Base-by-base conservation (phyloP, 352 stramenopile genomes). In the Aphanomyces invadans region DNA sequence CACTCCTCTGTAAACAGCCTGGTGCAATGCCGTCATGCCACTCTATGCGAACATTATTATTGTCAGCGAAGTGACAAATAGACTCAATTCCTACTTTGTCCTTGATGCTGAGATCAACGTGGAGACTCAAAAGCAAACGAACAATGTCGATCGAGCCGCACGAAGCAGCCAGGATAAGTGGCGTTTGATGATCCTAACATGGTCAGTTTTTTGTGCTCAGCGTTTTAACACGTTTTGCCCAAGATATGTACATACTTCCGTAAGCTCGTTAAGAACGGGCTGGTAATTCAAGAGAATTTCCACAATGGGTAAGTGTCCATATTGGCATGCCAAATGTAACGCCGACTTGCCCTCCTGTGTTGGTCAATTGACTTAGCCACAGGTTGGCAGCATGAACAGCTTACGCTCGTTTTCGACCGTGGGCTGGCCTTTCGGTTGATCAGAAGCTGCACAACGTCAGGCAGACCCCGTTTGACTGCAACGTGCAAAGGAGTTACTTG, bases 101-200 rank as follows among this genome's bases (percentile, higher is more conserved):
- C 36, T 42, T 42, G 36, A 42, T 42, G 36, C 7, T 42, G 15
- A 42, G 7, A 15, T 42, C 36, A 7, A 42, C 36, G 7, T 42
- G 36, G 15, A 42, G 36, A 15, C 15, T 15, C 36, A 42, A 42
- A 15, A 42, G 36, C 36, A 42, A 42, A 15, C 36, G 36, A 15
- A 42, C 36, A 42, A 42, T 42, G 7, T 7, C 36, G 7, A 42
- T 42, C 36, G 36, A 42, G 7, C 36, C 36, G 15, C 36, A 42
- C 36, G 36, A 42, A 7, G 36, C 36, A 42, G 36, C 36, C 36
- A 42, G 25, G n/a, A 57, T 57, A 5, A 57, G 23, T 39, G 49
- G 19, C 36, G 49, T 57, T 57, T 28, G 49, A 7, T 26, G 19
- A n/a, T 57, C 49, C 49, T 57, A 38, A n/a, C n/a, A n/a, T n/a